Evolutionary conservation across 345 rosid species (phyloP).

Genomic region (Eucalyptus coolabah): DNA sequence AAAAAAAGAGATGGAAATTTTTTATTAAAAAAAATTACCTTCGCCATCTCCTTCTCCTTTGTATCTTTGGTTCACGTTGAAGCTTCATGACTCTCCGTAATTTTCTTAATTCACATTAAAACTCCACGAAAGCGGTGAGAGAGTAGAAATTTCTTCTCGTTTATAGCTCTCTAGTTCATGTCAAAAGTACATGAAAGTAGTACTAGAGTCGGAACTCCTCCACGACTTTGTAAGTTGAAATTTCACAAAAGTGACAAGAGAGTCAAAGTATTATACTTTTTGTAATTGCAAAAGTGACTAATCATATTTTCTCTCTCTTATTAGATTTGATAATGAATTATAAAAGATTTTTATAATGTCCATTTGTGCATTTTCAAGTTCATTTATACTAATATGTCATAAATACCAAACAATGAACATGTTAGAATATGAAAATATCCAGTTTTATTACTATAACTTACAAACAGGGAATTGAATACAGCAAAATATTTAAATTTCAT

Average conservation of each 20-base stretch:
- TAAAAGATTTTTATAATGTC: not conserved
- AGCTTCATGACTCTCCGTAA: not conserved
- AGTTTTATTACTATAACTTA: too few relatives aligned
- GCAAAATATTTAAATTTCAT: too few relatives aligned
- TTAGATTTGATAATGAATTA: not conserved
- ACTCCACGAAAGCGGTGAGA: accelerated
- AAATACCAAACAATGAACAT: too few relatives aligned
- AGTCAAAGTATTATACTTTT: not conserved
- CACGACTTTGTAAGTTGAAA: not conserved
- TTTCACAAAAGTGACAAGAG: not conserved
- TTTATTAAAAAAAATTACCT: not conserved
- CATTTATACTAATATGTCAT: too few relatives aligned
- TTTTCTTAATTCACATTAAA: too few relatives aligned
- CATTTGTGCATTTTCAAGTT: too few relatives aligned
- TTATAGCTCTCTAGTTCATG: not conserved
- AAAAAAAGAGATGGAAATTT: not conserved
- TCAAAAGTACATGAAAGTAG: not conserved
- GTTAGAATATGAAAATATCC: too few relatives aligned
- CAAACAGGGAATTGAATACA: too few relatives aligned
- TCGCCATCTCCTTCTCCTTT: not conserved
- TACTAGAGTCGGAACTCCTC: not conserved
- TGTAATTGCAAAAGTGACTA: not conserved
- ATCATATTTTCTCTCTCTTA: not conserved
- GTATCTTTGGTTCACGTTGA: not conserved
- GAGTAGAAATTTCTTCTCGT: too few relatives aligned